These are phyloP conservation scores for Caryocar brasiliense DNA, from an alignment of 441 rosid genomes.

Conservation along the genomic window DNA sequence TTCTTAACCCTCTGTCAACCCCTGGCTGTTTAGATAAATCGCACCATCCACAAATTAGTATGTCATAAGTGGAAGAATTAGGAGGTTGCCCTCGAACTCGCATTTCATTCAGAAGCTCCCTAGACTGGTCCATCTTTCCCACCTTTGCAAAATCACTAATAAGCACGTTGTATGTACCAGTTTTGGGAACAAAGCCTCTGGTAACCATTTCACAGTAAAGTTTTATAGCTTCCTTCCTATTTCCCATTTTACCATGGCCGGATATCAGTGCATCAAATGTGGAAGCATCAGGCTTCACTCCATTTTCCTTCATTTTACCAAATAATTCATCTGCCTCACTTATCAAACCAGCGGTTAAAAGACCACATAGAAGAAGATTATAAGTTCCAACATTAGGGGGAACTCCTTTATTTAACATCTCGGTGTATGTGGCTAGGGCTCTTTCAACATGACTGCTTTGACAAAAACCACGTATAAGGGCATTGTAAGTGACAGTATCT, in stretches of 20 bases:
- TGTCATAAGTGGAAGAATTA: conserved; percentile 65
- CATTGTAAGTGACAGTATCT: conserved; percentile 56
- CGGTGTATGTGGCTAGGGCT: conserved; percentile 40
- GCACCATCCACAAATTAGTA: conserved; percentile 68
- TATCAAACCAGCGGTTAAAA: conserved; percentile 38
- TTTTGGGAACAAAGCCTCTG: conserved; percentile 67
- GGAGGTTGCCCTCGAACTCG: conserved; percentile 41
- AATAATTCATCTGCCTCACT: conserved; percentile 43
- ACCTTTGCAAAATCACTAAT: conserved; percentile 49
- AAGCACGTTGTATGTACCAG: conserved; percentile 71
- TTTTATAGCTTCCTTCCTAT: conserved; percentile 51
- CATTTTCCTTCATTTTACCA: conserved; percentile 49
- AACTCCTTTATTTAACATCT: conserved; percentile 49
- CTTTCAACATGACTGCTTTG: conserved; percentile 41
- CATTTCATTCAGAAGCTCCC: conserved; percentile 81
- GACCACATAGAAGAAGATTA: conserved; percentile 59
- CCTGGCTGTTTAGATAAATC: conserved; percentile 41
- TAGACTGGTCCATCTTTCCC: conserved; percentile 75
- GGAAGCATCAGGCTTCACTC: conserved; percentile 50
- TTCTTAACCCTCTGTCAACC: conserved; percentile 39
- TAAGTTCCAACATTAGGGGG: conserved; percentile 55
- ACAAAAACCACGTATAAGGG: conserved; percentile 66
- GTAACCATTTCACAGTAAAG: conserved; percentile 71
- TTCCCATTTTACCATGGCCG: conserved; percentile 66
- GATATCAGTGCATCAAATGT: conserved; percentile 60